Evolutionary conservation across 1,284 basidiomycete species (phyloP), one percentile per base, ranked within the genome.

Genomic region (Coniferiporia weirii): DNA sequence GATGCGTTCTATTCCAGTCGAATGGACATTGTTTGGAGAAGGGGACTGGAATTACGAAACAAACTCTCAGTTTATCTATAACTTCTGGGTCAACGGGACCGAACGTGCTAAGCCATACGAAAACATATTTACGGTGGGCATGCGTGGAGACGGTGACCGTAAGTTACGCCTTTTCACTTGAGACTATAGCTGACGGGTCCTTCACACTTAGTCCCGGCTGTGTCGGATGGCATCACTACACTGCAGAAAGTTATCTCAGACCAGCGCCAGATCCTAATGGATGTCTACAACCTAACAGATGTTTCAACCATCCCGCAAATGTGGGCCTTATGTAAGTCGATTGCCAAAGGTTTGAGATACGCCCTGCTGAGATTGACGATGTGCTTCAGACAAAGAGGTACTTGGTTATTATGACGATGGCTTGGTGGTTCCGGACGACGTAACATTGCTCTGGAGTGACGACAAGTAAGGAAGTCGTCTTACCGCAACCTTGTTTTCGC

Each of bases 361-460:
- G 17, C 17, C 36, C n/a, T 2, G 15, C 19, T 36, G 27, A 27
- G 27, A n/a, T 27, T 27, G 27, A 27, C 22, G 4, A 22, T 57
- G 66, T 59, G 59, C 57, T 45, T 60, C 69, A 67, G 71, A 76
- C 64, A 84, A 85, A 68, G 85, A 87, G 65, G 86, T 88, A 19
- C 79, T 85, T 66, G 82, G 79, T 0, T 88, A 85, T 68, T 88
- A 84, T 65, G 81, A 84, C 49, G 75, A 81, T 60, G 84, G 83
- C 2, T 72, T 86, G 71, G 70, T 73, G 22, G 76, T 81, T 6
- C 78, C 79, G 0, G 82, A 83, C 53, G 80, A 82, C 64, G 75
- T 85, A 20, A 78, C 79, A 10, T 69, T 84, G 8, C 70, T 85
- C 20, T 85, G 83, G 83, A 71, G 80, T 1, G 83, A 85, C 62